A percentile compares a stretch with the other conserved stretches of the same genome.
Conservation (phyloP, 1,284 basidiomycete species). For the Leccinum discolor region DNA sequence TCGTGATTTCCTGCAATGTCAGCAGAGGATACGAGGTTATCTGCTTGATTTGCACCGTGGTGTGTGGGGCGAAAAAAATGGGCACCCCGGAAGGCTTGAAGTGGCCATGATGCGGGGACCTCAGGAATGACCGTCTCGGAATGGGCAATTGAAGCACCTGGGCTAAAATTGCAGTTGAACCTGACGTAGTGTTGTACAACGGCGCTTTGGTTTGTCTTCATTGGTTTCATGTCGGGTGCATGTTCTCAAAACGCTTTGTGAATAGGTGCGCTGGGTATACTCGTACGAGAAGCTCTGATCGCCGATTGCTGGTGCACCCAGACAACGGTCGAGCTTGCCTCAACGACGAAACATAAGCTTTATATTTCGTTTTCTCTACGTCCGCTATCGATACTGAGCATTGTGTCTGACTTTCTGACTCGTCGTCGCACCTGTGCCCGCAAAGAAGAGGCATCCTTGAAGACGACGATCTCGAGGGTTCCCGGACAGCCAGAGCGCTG, state of each 20-base stretch:
- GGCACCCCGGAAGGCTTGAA: conserved; percentile 68
- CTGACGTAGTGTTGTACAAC: too few relatives aligned
- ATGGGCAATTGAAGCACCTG: conserved; percentile 43
- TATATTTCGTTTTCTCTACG: conserved; percentile 96
- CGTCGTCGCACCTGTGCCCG: conserved; percentile 47
- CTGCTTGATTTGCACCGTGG: conserved; percentile 73
- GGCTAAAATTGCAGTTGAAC: too few relatives aligned
- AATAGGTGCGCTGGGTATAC: too few relatives aligned
- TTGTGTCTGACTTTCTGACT: conserved; percentile 88
- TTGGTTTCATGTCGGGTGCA: too few relatives aligned
- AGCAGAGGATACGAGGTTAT: conserved; percentile 76
- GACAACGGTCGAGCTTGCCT: conserved; percentile 78
- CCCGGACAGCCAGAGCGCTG: conserved; percentile 45
- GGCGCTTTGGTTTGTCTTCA: too few relatives aligned
- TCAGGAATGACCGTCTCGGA: conserved; percentile 80
- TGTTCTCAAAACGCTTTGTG: too few relatives aligned
- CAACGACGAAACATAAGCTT: conserved; percentile 74
- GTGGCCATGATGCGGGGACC: conserved; percentile 83
- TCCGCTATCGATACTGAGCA: conserved; percentile 91
- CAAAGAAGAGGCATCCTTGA: conserved; percentile 77
- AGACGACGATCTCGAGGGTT: conserved; percentile 90
- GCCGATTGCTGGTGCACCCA: conserved; percentile 66
- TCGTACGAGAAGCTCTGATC: too few relatives aligned
- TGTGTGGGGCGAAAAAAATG: conserved; percentile 45
- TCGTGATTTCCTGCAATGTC: conserved; percentile 72